Conservation (phyloP, 2,329 filamentous ascomycete genomes). For the Diaporthe ilicicola region DNA sequence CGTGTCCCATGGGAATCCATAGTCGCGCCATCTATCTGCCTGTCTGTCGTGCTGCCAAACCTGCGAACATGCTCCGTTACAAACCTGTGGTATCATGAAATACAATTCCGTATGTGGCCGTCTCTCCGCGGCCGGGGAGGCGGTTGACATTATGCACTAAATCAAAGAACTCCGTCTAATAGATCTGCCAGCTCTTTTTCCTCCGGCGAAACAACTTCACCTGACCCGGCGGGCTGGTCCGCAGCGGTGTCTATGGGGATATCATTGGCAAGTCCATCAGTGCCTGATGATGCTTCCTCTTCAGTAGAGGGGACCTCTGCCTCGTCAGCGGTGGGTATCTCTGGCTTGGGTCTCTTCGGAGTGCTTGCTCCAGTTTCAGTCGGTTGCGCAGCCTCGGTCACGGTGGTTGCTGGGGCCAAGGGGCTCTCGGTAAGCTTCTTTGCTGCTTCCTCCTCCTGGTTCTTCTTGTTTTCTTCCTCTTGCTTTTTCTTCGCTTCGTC, state of each 20-base stretch:
- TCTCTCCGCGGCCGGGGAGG: not conserved
- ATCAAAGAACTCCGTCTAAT: not conserved
- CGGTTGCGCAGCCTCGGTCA: not conserved
- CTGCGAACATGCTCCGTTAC: not conserved
- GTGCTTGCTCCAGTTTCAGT: not conserved
- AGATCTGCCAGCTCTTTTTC: not conserved
- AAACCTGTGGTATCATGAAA: conserved; percentile 25
- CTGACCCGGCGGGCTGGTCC: not conserved
- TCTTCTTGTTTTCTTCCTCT: not conserved
- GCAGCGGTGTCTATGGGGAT: not conserved
- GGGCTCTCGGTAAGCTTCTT: not conserved
- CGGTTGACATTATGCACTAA: not conserved
- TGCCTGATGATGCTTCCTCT: not conserved
- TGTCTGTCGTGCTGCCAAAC: not conserved
- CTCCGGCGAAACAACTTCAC: not conserved
- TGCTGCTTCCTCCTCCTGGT: not conserved
- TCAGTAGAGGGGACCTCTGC: not conserved
- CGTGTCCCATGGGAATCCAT: not conserved
- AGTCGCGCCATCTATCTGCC: not conserved
- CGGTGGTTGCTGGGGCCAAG: not conserved
- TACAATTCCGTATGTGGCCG: not conserved
- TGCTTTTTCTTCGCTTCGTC: not conserved
- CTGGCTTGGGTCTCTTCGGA: not conserved
- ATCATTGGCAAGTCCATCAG: not conserved
- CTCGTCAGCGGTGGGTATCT: not conserved